phyloP scores from a whole-genome alignment of 495 filamentous ascomycete species.

The Neurospora discreta region DNA sequence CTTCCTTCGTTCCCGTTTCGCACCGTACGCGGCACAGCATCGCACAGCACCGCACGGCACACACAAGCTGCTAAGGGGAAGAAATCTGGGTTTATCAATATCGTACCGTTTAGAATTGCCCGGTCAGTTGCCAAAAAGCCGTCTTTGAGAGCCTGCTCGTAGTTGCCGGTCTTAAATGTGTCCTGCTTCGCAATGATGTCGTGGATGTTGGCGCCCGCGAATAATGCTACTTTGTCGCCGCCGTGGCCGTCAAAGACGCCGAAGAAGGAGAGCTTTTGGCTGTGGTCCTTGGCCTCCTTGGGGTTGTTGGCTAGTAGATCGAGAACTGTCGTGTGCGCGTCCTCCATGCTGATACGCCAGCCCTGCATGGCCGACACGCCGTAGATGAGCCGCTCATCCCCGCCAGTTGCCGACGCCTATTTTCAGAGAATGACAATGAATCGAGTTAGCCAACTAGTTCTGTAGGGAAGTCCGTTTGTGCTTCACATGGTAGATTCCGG shows the following conservation, averaged over 20 bases:
- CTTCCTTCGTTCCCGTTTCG: slow-evolving; percentile 10
- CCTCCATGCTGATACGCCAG: slow-evolving; percentile 99
- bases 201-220: slow-evolving; percentile 86
- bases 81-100: not conserved
- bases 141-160: slow-evolving; percentile 94
- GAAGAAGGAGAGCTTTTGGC: slow-evolving; percentile 82
- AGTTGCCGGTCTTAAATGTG: slow-evolving; percentile 78
- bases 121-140: slow-evolving; percentile 93
- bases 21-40: not conserved
- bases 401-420: slow-evolving; percentile 77
- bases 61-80: not conserved
- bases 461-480: not conserved
- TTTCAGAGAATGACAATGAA: not conserved
- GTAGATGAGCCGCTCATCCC: slow-evolving; percentile 84
- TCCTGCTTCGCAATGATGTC: slow-evolving; percentile 91
- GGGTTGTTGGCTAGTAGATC: slow-evolving; percentile 62
- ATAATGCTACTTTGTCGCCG: slow-evolving; percentile 89
- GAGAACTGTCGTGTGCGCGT: slow-evolving; percentile 80
- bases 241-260: slow-evolving; percentile 98
- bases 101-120: slow-evolving; percentile 84
- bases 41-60: not conserved
- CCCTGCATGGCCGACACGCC: slow-evolving; percentile 98
- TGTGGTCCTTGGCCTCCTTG: slow-evolving; percentile 48
- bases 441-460: slow-evolving; percentile 6
- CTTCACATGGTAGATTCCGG: not conserved